Evolutionary conservation across 78 protist genomes (phyloP), one percentile per base, ranked within the genome.

Genomic region (Dictyostelium intermedium): DNA sequence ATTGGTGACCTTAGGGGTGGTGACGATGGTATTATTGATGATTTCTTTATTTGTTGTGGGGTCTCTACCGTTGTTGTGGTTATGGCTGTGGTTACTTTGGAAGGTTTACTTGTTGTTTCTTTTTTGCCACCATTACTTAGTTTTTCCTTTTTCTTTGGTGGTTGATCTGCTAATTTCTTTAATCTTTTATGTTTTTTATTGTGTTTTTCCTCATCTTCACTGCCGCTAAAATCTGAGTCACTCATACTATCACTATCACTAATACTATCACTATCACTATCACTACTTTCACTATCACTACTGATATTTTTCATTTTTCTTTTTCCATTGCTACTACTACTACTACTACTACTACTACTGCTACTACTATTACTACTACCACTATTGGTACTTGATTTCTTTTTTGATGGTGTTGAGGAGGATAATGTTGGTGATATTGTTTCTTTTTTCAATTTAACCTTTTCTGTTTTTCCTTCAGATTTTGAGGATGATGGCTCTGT

Each of bases 101-200:
- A 77, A n/a, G 83, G 13, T 73, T 73, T 73, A 13, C 81, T 73
- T 73, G 35, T 7, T 35, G 7, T 77, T 25, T 77, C 45, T 72
- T 34, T 73, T 69, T 72, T 34, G 34, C 23, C 1, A 11, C 60
- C 74, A 56, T 20, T 56, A 20, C 66, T 20, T 5, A 56, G 66
- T 20, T 69, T 72, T 50, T 84, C 63, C 11, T 84, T 84, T 53
- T 72, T 34, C 45, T 72, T 60, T 73, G 77, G 60, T 45, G 77
- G 53, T 56, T 43, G 79, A 25, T 86, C 92, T 30, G 56, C 63
- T 5, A 76, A 37, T 45, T 86, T 86, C 43, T 86, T 86, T 20
- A 86, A 63, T 41, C 92, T 80, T 27, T 86, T 86, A 50, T 86
- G 92, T 5, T 74, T 85, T 85, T 70, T 34, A 32, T 32, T 60